A percentile compares a stretch with the other conserved stretches of the same genome.
Conservation (phyloP, 2,329 filamentous ascomycete genomes). For the Cladophialophora bantiana region DNA sequence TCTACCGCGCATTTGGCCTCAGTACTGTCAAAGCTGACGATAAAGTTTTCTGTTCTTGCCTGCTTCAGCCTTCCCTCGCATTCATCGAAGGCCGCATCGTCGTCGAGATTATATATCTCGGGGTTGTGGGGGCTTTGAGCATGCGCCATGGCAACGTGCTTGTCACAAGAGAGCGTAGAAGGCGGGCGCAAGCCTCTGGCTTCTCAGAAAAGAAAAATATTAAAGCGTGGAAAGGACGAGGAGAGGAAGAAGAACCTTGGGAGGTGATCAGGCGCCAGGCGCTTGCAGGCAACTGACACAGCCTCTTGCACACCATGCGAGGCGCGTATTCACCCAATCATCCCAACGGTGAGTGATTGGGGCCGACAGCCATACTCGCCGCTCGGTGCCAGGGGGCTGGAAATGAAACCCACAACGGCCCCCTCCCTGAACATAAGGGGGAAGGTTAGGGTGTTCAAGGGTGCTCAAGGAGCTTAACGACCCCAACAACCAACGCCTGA, state of each 20-base stretch:
- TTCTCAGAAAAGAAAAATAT: not conserved
- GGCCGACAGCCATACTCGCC: not conserved
- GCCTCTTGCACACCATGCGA: not conserved
- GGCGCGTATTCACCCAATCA: not conserved
- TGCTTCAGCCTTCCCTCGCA: conserved; percentile 44
- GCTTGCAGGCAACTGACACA: not conserved
- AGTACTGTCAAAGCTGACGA: conserved; percentile 53
- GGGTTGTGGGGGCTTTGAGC: not conserved
- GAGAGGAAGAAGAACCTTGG: not conserved
- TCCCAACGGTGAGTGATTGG: not conserved
- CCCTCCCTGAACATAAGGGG: not conserved
- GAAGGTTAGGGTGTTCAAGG: too few relatives aligned
- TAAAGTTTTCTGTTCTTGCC: conserved; percentile 49
- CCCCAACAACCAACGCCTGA: not conserved
- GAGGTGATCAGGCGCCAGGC: not conserved
- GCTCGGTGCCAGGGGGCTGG: not conserved
- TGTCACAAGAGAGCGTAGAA: not conserved
- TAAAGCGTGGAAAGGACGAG: not conserved
- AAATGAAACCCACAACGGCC: conserved; percentile 1
- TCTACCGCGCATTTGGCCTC: conserved; percentile 52
- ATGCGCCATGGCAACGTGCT: not conserved
- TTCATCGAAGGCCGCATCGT: conserved; percentile 43
- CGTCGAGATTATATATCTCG: conserved; percentile 47
- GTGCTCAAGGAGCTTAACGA: too few relatives aligned
- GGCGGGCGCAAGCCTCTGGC: not conserved